These are phyloP conservation scores for Podaxis mareebaensis DNA, from an alignment of 768 basidiomycete genomes.

Conservation along the genomic window DNA sequence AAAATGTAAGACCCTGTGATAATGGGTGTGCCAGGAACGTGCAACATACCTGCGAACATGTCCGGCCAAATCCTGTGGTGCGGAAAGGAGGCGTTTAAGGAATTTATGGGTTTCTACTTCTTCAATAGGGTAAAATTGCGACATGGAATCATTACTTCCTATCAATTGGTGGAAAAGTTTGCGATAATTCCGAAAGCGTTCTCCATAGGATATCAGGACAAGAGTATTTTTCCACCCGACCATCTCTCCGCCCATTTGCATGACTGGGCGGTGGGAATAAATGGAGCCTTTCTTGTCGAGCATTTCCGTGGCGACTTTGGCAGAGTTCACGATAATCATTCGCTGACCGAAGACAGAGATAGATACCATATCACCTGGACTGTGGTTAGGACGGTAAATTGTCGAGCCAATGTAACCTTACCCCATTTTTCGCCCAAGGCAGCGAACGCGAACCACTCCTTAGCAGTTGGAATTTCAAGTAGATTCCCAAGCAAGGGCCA, in stretches of 20 bases:
- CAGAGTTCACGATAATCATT: conserved; percentile 45
- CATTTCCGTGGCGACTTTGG: conserved; percentile 42
- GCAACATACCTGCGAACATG: conserved; percentile 38
- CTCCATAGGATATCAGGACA: conserved; percentile 36
- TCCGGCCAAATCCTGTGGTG: conserved; percentile 32
- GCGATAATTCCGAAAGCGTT: conserved; percentile 41
- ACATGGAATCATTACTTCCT: conserved; percentile 38
- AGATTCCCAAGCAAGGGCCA: conserved; percentile 49
- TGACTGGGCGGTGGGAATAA: conserved; percentile 55
- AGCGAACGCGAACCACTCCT: conserved; percentile 46
- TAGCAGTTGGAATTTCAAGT: conserved; percentile 47
- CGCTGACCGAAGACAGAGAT: conserved; percentile 45
- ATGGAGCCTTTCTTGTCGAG: conserved; percentile 52
- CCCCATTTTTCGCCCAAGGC: conserved; percentile 49
- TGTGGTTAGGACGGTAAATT: background rate
- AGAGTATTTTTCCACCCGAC: conserved; percentile 41
- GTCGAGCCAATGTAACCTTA: conserved; percentile 17
- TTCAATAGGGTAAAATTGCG: conserved; percentile 37
- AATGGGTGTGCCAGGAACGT: background rate
- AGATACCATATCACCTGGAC: conserved; percentile 43
- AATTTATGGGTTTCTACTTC: conserved; percentile 42
- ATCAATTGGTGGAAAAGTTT: conserved; percentile 42
- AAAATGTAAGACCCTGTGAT: background rate
- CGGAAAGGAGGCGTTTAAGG: conserved; percentile 34
- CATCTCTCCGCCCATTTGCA: conserved; percentile 43